Conservation (phyloP, 352 stramenopile genomes). For the Globisporangium acanthophoron region DNA sequence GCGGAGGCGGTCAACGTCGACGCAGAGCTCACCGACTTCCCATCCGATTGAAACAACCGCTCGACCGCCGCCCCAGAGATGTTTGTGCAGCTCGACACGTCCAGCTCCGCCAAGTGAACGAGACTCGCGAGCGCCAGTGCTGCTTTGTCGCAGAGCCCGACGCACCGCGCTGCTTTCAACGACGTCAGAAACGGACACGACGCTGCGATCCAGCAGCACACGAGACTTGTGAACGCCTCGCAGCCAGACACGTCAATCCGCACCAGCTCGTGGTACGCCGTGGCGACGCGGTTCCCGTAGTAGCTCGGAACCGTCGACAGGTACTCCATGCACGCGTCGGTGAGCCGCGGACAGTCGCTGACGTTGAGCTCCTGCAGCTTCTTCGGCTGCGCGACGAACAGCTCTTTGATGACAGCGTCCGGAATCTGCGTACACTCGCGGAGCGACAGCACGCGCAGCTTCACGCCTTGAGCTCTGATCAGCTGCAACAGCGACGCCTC, state of each 20-base stretch:
- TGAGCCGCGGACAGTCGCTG: constrained; percentile 41
- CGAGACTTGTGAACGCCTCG: constrained; percentile 38
- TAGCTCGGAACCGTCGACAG: constrained; percentile 45
- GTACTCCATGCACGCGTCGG: constrained; percentile 51
- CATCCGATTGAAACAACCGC: constrained; percentile 38
- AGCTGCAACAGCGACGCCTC: constrained; percentile 33
- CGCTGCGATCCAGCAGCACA: constrained; percentile 54
- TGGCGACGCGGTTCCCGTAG: constrained; percentile 38
- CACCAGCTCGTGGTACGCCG: constrained; percentile 34
- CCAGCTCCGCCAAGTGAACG: constrained; percentile 40
- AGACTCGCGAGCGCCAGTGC: constrained; percentile 43
- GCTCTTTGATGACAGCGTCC: constrained; percentile 33
- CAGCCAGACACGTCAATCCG: constrained; percentile 59
- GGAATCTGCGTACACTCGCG: constrained; percentile 30
- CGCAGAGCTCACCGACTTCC: constrained; percentile 9
- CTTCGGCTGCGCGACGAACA: constrained; percentile 41
- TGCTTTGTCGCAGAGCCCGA: constrained; percentile 54
- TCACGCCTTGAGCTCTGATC: constrained; percentile 24
- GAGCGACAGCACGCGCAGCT: constrained; percentile 39
- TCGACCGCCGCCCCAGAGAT: constrained; percentile 42
- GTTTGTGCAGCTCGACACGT: constrained; percentile 37
- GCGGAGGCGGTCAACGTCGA: constrained; percentile 2
- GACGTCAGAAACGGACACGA: constrained; percentile 47
- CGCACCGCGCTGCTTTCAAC: constrained; percentile 37
- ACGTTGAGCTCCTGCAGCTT: constrained; percentile 55